These are phyloP conservation scores for Tagetes erecta DNA, from an alignment of 129 eudicot genomes.

Conservation along the genomic window DNA sequence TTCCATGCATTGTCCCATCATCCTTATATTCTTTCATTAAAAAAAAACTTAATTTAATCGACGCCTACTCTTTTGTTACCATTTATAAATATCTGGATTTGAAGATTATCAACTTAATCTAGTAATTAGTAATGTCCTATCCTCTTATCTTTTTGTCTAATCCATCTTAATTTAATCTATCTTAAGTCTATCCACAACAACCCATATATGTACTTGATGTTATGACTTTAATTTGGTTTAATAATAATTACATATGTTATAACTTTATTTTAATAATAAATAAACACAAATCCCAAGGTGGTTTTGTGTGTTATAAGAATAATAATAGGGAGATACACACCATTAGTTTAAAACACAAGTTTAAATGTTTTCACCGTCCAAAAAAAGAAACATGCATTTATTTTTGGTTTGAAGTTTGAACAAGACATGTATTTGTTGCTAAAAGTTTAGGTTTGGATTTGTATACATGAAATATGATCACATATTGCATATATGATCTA, in stretches of 20 bases:
- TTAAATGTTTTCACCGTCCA: neutral
- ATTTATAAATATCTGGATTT: neutral
- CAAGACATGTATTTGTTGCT: neutral
- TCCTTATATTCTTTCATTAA: constrained; percentile 23
- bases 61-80: neutral
- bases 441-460: neutral
- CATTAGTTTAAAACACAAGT: neutral
- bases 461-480: neutral
- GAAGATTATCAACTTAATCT: neutral
- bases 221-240: neutral
- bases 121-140: neutral
- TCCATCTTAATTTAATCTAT: neutral
- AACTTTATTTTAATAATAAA: too few species aligned
- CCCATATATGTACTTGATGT: neutral
- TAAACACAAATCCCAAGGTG: too few species aligned
- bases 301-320: neutral
- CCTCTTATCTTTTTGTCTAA: neutral
- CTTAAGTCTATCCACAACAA: neutral
- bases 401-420: neutral
- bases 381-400: neutral
- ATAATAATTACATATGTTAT: neutral
- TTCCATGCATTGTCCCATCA: constrained; percentile 29
- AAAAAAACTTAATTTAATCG: constrained; percentile 10
- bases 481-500: neutral
- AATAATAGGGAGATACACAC: neutral